Base-by-base conservation (phyloP, 192 early-diverging fungal species). In the Piromyces finnis region DNA sequence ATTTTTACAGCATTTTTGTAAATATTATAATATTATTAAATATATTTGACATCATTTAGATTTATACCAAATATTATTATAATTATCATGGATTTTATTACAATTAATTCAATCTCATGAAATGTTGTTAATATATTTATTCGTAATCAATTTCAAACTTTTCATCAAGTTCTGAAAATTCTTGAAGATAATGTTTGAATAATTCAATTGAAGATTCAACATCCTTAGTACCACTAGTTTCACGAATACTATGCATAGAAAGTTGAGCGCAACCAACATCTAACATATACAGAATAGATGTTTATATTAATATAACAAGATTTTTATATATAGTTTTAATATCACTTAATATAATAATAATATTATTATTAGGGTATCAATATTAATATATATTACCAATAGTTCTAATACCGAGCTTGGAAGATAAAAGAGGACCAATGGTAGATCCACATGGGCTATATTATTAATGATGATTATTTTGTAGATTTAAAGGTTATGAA, bases 221-320 rank as follows among this genome's bases (percentile, higher is more conserved):
- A 83, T 98, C 98, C 79, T 96, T 92, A 30, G 91, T 88, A 16
- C 97, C 98, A 81, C 92, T 92, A 17, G 88, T 89, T 85, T 99
- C 97, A 78, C 97, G 95, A 85, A 96, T 93, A 80, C 94, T 96
- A 86, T 98, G 98, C 98, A 98, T 99, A 82, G 93, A 93, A 81
- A 97, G 85, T 86, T 98, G 95, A 30, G 97, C 92, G 82, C 95
- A 97, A 78, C 98, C 97, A 41, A 98, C 92, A 87, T 99, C 96
- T 87, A 81, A 17, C 83, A 29, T 30, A 78, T 59, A n/a, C n/a
- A n/a, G n/a, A n/a, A n/a, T n/a, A n/a, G n/a, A n/a, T n/a, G n/a
- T 26, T 32, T 32, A 32, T 32, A 32, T 6, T 6, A 32, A 32
- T 6, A 32, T 6, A 32, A 32, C 3, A 32, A 32, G 9, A 32